These are phyloP conservation scores for Zelopaecilomyces penicillatus DNA, from an alignment of 2,329 filamentous ascomycete genomes.

Conservation along the genomic window DNA sequence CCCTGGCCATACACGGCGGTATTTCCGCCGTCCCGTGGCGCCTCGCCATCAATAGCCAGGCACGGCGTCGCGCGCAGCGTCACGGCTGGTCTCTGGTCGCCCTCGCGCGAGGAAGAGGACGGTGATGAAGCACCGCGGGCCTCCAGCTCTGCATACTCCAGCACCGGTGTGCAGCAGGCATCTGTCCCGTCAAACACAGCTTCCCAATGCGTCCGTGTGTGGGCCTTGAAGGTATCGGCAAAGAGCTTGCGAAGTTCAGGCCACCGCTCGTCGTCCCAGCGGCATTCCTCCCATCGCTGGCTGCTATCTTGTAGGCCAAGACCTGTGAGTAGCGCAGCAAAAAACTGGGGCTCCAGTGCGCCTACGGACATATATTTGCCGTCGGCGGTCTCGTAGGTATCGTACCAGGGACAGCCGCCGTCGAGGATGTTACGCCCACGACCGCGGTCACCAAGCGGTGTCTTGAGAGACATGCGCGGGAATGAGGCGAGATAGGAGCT, in stretches of 20 bases:
- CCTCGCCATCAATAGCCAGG: conserved; percentile 38
- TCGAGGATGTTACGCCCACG: conserved; percentile 75
- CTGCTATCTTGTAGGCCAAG: conserved; percentile 45
- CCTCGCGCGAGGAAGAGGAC: conserved; percentile 33
- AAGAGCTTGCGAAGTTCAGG: conserved; percentile 55
- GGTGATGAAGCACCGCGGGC: conserved; percentile 14
- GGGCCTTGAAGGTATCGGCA: conserved; percentile 54
- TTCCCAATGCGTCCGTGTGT: conserved; percentile 76
- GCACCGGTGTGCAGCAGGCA: conserved; percentile 84
- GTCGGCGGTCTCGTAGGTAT: conserved; percentile 78
- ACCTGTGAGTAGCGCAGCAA: conserved; percentile 55
- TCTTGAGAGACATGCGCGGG: conserved; percentile 59
- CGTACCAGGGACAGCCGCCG: conserved; percentile 80
- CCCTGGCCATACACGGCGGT: conserved; percentile 50
- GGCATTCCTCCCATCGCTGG: conserved; percentile 40
- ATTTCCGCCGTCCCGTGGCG: background rate
- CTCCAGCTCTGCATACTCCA: conserved; percentile 67
- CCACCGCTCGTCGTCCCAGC: conserved; percentile 60
- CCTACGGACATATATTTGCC: conserved; percentile 79
- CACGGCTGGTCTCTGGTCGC: conserved; percentile 64
- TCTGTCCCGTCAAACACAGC: conserved; percentile 79
- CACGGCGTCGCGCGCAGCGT: conserved; percentile 63
- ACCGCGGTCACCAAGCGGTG: conserved; percentile 50
- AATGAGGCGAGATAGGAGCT: conserved; percentile 70
- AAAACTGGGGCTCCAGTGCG: conserved; percentile 84